Evolutionary conservation across 768 basidiomycete genomes (phyloP).

Genomic region (Rhizopogon roseolus): DNA sequence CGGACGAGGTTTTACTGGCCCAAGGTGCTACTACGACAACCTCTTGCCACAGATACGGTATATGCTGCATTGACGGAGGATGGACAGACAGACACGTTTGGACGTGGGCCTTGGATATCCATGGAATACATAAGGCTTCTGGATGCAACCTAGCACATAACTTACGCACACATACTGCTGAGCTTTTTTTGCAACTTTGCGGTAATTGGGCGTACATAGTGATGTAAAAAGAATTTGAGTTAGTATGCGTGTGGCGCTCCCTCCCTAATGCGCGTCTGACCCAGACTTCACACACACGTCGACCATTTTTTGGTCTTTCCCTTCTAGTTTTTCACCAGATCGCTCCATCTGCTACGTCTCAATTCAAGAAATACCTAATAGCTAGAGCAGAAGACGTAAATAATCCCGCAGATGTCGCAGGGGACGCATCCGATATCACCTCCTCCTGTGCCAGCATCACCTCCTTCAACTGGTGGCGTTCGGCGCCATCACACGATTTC

Average conservation of each 20-base stretch:
- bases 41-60: conserved; percentile 13
- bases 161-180: neutral
- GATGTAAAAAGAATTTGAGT: no score
- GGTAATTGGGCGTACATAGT: no score
- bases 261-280: neutral
- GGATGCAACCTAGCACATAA: conserved; percentile 17
- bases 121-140: conserved; percentile 38
- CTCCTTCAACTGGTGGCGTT: conserved; percentile 41
- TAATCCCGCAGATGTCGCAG: conserved; percentile 27
- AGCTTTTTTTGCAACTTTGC: no score
- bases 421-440: conserved; percentile 35
- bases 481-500: conserved; percentile 83
- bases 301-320: conserved; percentile 2
- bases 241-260: no score
- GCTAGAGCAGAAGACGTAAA: conserved; percentile 7
- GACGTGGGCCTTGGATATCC: conserved; percentile 37
- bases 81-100: neutral
- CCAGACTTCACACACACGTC: neutral
- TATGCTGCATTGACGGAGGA: conserved; percentile 16
- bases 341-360: neutral
- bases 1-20: conserved; percentile 46
- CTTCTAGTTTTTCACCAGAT: conserved; percentile 5
- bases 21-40: conserved; percentile 29
- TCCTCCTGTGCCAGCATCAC: conserved; percentile 34
- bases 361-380: neutral